Conservation (phyloP, 108 stramenopile species). For the Nitzschia sp. region DNA sequence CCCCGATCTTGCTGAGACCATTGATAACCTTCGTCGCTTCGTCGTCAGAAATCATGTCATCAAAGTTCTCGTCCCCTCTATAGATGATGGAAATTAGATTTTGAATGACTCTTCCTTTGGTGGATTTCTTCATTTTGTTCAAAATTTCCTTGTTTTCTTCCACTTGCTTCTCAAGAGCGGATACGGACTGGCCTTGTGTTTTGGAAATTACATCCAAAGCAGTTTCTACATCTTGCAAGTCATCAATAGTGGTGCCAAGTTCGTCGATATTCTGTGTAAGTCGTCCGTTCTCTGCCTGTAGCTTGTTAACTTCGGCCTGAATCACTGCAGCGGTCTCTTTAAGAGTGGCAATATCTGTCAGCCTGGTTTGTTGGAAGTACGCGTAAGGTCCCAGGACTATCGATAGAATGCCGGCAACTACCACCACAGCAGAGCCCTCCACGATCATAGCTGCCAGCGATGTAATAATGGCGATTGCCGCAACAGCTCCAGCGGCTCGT, state of each 20-base stretch:
- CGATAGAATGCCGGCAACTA: slow-evolving; percentile 56
- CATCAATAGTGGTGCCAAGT: slow-evolving; percentile 54
- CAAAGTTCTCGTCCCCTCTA: slow-evolving; percentile 41
- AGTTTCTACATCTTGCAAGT: slow-evolving; percentile 63
- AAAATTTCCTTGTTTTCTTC: slow-evolving; percentile 64
- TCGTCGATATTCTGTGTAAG: slow-evolving; percentile 58
- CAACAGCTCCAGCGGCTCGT: slow-evolving; percentile 45
- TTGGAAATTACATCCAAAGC: slow-evolving; percentile 67
- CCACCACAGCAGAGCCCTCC: slow-evolving; percentile 43
- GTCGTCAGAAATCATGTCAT: slow-evolving; percentile 60
- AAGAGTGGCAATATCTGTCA: slow-evolving; percentile 68
- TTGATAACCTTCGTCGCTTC: slow-evolving; percentile 56
- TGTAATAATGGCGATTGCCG: slow-evolving; percentile 43
- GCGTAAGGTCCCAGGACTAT: slow-evolving; percentile 66
- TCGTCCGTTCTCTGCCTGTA: slow-evolving; percentile 51
- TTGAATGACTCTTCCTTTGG: slow-evolving; percentile 62
- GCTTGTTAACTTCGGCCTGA: slow-evolving; percentile 55
- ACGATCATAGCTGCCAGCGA: slow-evolving; percentile 62
- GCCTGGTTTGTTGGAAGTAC: slow-evolving; percentile 72
- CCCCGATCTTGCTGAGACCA: slow-evolving; percentile 56
- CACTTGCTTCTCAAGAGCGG: slow-evolving; percentile 61
- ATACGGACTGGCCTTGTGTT: slow-evolving; percentile 64
- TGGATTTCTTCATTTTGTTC: slow-evolving; percentile 56
- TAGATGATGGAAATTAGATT: slow-evolving; percentile 70
- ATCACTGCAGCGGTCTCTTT: slow-evolving; percentile 63